These are phyloP conservation scores for Ophiostoma perfectum DNA, from an alignment of 2,329 filamentous ascomycete species.

Conservation along the genomic window DNA sequence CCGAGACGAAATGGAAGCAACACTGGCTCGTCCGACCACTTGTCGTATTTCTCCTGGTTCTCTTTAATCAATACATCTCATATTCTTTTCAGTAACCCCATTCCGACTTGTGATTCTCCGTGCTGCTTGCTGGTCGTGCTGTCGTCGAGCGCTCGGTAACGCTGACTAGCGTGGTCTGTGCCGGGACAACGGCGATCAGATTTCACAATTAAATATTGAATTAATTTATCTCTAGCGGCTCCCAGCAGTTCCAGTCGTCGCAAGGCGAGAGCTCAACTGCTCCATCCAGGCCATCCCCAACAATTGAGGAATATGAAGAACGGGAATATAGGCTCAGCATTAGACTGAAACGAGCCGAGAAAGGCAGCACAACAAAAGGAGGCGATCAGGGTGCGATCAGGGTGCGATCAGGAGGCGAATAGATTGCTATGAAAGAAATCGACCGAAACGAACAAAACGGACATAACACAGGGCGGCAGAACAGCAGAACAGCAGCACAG, in stretches of 20 bases:
- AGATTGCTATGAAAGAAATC: too few relatives aligned
- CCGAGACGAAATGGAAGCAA: too few relatives aligned
- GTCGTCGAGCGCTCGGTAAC: background rate
- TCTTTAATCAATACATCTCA: background rate
- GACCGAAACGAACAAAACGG: too few relatives aligned
- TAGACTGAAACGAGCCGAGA: background rate
- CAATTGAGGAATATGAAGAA: slow-evolving; percentile 19
- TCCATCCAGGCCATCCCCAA: slow-evolving; percentile 20
- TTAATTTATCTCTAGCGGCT: slow-evolving; percentile 6
- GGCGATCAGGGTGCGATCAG: too few relatives aligned
- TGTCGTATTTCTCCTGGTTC: background rate
- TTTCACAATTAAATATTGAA: background rate
- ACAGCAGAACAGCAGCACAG: too few relatives aligned
- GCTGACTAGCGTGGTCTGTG: background rate
- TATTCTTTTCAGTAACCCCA: background rate
- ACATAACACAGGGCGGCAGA: too few relatives aligned
- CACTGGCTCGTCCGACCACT: background rate
- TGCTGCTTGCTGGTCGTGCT: too few relatives aligned
- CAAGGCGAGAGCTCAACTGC: slow-evolving; percentile 6
- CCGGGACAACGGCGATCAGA: slow-evolving; percentile 20
- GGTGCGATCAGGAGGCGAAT: too few relatives aligned
- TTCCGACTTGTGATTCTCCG: background rate
- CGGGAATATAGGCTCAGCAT: background rate
- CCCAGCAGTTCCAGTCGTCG: slow-evolving; percentile 12
- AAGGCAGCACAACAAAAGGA: background rate